A percentile compares a stretch with the other conserved stretches of the same genome.
Conservation (phyloP, 345 rosid species). For the Bruguiera sexangula region DNA sequence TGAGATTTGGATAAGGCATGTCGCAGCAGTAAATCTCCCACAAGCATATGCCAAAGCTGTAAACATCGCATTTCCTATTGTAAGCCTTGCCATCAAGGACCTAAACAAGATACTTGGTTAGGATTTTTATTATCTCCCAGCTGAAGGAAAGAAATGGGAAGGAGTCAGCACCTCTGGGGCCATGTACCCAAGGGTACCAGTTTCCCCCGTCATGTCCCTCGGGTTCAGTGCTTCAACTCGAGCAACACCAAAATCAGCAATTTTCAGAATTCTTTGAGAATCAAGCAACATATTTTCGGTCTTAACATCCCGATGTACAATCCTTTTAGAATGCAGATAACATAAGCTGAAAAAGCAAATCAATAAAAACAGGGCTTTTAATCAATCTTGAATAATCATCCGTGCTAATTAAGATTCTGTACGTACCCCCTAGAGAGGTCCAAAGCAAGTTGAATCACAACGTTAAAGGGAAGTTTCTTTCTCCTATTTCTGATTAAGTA, state of each 20-base stretch:
- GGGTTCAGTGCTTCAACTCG: slow-evolving; percentile 40
- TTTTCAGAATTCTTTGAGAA: slow-evolving; percentile 26
- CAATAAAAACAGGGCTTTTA: not conserved
- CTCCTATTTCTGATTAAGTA: slow-evolving; percentile 35
- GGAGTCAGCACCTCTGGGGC: slow-evolving; percentile 29
- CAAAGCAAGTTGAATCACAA: slow-evolving; percentile 38
- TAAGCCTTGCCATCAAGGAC: slow-evolving; percentile 36
- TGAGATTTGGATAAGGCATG: slow-evolving; percentile 33
- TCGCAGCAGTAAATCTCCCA: slow-evolving; percentile 37
- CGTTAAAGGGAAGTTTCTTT: slow-evolving; percentile 36
- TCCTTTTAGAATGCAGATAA: slow-evolving; percentile 33
- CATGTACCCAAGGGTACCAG: slow-evolving; percentile 38
- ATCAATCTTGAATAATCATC: not conserved
- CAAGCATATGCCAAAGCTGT: slow-evolving; percentile 37
- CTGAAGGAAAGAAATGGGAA: not conserved
- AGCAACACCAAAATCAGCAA: slow-evolving; percentile 38
- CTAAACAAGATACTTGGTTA: slow-evolving; percentile 8
- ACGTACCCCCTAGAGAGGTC: slow-evolving; percentile 38
- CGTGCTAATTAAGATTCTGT: not conserved
- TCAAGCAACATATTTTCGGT: slow-evolving; percentile 33
- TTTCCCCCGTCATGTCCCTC: slow-evolving; percentile 38
- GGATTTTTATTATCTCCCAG: slow-evolving; percentile 1
- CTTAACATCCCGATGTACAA: slow-evolving; percentile 39
- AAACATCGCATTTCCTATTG: slow-evolving; percentile 36
- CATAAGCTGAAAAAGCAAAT: slow-evolving; percentile 23